Base-by-base conservation (phyloP, 2,329 filamentous ascomycete genomes). In the Colletotrichum cuscutae region DNA sequence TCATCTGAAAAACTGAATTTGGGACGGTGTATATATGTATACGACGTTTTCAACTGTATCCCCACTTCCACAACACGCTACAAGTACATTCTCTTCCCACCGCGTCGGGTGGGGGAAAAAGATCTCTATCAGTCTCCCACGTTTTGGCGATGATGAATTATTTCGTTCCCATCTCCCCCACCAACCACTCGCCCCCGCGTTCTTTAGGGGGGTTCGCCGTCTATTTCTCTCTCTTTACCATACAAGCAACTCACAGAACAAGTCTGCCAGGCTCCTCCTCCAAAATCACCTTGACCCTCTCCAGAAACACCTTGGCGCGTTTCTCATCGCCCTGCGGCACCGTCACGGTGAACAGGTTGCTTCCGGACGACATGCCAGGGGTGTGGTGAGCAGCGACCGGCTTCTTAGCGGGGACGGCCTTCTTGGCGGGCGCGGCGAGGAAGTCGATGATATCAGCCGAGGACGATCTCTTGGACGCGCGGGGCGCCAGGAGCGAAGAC, bases 271-370 rank as follows among this genome's bases (percentile, higher is more conserved):
- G 94, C 83, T 97, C 93, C 76, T 90, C 88, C 83, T 97, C 94
- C 77, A 99, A 83, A 30, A 96, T 91, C 58, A 88, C 85, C 90
- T 98, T 98, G 79, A 98, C 89, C 77, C 94, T 90, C 84, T 96
- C 93, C 75, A 99, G 83, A 85, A 98, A 99, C 12, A 92, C 87
- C 79, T 90, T 88, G 15, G 94, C 97, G 78, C 95, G 89, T 85
- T 92, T 90, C 88, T 95, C 93, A 81, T 99, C 97, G 9, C 89
- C 90, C 83, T 89, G 91, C 52, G 93, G 91, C 24, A 97, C 95
- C 32, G 87, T 92, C 64, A 99, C 85, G 78, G 91, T 96, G 81
- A 98, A 97, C 0, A 95, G 85, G 80, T 97, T 97, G 67, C 90
- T 84, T 15, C 91, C 89, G 3, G 85, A 84, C 7, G 87, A 87